Evolutionary conservation across 2,329 filamentous ascomycete genomes (phyloP).

Genomic region (Ampelomyces quisqualis): DNA sequence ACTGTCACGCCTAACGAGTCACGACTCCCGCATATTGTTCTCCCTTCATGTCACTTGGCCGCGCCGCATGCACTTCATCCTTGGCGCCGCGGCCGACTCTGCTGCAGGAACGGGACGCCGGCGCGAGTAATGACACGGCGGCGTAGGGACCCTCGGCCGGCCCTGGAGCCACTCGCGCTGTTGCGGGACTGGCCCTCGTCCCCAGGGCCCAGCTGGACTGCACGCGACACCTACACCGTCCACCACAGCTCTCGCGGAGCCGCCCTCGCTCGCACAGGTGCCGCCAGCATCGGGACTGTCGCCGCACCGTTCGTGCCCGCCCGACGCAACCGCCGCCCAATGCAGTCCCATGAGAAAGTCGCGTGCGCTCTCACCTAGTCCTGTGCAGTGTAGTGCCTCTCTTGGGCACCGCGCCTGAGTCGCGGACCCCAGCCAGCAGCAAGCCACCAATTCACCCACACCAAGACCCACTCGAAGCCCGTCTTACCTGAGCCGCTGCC

Average conservation of each 20-base stretch:
- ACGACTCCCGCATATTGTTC: not conserved
- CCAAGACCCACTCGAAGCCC: constrained; percentile 8
- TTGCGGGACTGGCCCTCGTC: not conserved
- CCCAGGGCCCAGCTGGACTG: constrained; percentile 1
- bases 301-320: constrained; percentile 14
- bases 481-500: no score
- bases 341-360: constrained; percentile 7
- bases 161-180: constrained; percentile 9
- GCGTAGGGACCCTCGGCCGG: constrained; percentile 17
- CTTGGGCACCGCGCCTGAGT: constrained; percentile 27
- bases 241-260: constrained; percentile 8
- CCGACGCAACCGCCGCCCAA: constrained; percentile 11
- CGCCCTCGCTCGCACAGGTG: constrained; percentile 6
- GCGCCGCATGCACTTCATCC: constrained; percentile 1
- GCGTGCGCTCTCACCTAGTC: constrained; percentile 32
- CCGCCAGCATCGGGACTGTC: constrained; percentile 7
- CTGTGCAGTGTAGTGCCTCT: no score
- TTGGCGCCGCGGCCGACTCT: constrained; percentile 1
- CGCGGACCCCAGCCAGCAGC: constrained; percentile 23
- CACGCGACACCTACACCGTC: constrained; percentile 9
- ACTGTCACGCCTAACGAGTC: constrained; percentile 2
- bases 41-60: not conserved
- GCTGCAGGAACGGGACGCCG: constrained; percentile 17
- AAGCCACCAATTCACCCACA: constrained; percentile 24
- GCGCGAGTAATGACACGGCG: constrained; percentile 10